These are phyloP conservation scores for Ophiosphaerella narmari DNA, from an alignment of 2,329 filamentous ascomycete genomes.

Conservation along the genomic window DNA sequence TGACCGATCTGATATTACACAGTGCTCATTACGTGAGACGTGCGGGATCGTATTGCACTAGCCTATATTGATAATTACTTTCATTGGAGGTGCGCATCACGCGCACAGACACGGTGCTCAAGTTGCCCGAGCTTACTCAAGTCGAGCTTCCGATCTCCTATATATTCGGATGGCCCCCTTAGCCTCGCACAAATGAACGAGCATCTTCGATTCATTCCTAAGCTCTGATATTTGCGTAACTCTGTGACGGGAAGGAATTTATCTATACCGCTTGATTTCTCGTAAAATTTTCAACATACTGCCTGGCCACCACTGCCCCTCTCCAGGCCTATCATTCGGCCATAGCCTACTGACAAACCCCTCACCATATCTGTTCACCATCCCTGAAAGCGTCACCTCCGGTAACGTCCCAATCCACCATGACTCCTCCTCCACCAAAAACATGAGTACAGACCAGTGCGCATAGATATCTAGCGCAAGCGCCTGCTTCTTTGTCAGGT, in stretches of 20 bases:
- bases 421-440: conserved; percentile 23
- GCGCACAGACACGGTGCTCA: too few species aligned
- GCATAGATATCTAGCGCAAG: conserved; percentile 27
- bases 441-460: conserved; percentile 27
- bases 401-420: conserved; percentile 29
- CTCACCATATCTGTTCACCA: conserved; percentile 22
- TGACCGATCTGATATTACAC: too few species aligned
- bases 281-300: conserved; percentile 1
- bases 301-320: conserved; percentile 4
- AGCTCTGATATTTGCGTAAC: too few species aligned
- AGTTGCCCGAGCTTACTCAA: too few species aligned
- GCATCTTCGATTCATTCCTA: too few species aligned
- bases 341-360: conserved; percentile 5
- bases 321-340: background rate
- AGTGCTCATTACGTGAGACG: too few species aligned
- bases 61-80: too few species aligned
- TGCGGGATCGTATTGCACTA: too few species aligned
- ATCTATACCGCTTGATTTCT: background rate
- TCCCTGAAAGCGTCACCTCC: conserved; percentile 15
- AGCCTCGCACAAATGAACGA: too few species aligned
- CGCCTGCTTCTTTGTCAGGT: conserved; percentile 15
- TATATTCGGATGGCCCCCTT: too few species aligned
- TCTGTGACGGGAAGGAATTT: background rate
- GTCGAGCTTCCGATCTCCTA: too few species aligned
- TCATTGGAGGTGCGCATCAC: too few species aligned